Evolutionary conservation across 2,329 filamentous ascomycete genomes (phyloP), one percentile per base, ranked within the genome.

Genomic region (Stachybotrys chlorohalonatus): DNA sequence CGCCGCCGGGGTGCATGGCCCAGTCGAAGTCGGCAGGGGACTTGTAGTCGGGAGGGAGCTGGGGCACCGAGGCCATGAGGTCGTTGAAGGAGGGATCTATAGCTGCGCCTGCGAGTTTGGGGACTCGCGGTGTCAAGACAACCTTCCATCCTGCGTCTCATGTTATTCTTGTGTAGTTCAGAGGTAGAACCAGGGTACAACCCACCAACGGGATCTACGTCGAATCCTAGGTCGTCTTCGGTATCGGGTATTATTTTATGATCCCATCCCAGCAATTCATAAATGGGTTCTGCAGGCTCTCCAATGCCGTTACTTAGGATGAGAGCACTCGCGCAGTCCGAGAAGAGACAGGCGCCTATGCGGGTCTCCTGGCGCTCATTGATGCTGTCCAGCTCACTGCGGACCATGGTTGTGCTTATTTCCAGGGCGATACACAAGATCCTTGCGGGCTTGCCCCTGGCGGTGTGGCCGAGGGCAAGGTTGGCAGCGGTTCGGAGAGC

Each of bases 1-100:
- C 75, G 16, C 86, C 86, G 5, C 86, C 86, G 0, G 86, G 86
- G 60, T 89, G 86, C 64, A 89, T 78, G 1, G 85, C 86, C 86
- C 86, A 89, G 71, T 89, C 86, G 59, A 87, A 87, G 56, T 86
- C 80, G 0, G 73, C 66, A 0, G 84, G 73, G 0, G 65, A 59
- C n/a, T 66, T 63, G 60, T 78, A 78, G 7, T 67, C 62, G 6
- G 66, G 62, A 1, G 80, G 78, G 3, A 83, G 67, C 1, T 69
- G 58, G 1, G 73, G 70, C 24, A 79, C 64, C 7, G 75, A 75
- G 6, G 75, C 68, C 36, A 85, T 63, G 13, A 87, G 74, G 31
- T 80, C 73, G 15, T 70, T 61, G 61, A 86, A 87, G 5, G 79
- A 75, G 4, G 80, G 76, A 2, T 69, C 67, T 8, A 87, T 75